Evolutionary conservation across 331 rosid genomes (phyloP).

Genomic region (Rhamnella rubrinervis): DNA sequence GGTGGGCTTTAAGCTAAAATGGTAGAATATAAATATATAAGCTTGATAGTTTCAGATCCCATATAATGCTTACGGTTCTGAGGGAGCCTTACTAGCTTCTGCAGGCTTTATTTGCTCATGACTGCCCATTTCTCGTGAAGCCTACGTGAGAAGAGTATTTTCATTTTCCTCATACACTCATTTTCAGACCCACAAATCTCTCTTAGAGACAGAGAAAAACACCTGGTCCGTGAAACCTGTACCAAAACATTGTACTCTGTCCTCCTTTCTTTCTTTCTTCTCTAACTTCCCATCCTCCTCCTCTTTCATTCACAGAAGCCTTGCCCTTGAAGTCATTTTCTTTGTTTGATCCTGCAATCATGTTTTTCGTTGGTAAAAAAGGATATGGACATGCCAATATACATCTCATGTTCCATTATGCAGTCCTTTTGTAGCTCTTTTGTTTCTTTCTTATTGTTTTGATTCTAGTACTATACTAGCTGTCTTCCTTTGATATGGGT

Average conservation of each 20-base stretch:
- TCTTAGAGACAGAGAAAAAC: constrained; percentile 33
- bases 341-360: constrained; percentile 32
- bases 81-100: constrained; percentile 27
- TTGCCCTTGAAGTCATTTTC: constrained; percentile 35
- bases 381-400: constrained; percentile 32
- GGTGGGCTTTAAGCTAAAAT: constrained; percentile 14
- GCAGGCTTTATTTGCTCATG: constrained; percentile 44
- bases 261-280: constrained; percentile 13
- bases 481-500: constrained; percentile 21
- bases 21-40: not conserved
- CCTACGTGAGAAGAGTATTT: constrained; percentile 35
- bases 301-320: constrained; percentile 18
- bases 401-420: constrained; percentile 41
- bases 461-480: constrained; percentile 8
- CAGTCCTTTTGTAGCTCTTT: constrained; percentile 25
- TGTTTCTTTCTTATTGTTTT: constrained; percentile 41
- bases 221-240: constrained; percentile 69
- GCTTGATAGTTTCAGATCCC: constrained; percentile 11
- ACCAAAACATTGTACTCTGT: constrained; percentile 30
- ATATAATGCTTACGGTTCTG: constrained; percentile 23
- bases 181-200: constrained; percentile 28
- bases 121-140: constrained; percentile 68
- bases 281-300: constrained; percentile 23
- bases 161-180: constrained; percentile 14
- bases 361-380: constrained; percentile 16